Evolutionary conservation across 2,329 filamentous ascomycete genomes (phyloP).

Genomic region (Cytospora paraplurivora): DNA sequence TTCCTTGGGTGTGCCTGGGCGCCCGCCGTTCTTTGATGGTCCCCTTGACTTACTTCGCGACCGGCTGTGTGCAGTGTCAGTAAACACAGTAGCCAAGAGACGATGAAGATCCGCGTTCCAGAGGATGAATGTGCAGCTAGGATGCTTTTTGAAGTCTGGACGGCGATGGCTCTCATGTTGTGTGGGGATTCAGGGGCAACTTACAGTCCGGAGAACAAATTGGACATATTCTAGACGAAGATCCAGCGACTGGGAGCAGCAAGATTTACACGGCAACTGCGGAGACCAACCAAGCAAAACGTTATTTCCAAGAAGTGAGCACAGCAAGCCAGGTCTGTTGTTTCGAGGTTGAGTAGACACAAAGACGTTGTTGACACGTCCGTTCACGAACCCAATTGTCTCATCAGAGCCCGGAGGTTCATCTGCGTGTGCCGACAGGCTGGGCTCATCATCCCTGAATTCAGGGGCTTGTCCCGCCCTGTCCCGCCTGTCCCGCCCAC

Average conservation of each 20-base stretch:
- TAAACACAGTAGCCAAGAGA: background rate
- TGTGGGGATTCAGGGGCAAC: background rate
- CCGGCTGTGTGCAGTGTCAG: constrained; percentile 19
- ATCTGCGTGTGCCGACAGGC: background rate
- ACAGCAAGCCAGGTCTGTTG: background rate
- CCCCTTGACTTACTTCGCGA: constrained; percentile 24
- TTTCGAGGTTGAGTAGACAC: constrained; percentile 18
- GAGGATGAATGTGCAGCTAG: background rate
- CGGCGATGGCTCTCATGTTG: background rate
- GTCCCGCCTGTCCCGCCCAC: constrained; percentile 6
- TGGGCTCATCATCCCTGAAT: constrained; percentile 14
- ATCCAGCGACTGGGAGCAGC: background rate
- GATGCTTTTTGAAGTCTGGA: background rate
- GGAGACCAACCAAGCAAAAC: background rate
- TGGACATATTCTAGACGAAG: constrained; percentile 33
- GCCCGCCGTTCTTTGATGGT: constrained; percentile 13
- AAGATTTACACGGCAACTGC: background rate
- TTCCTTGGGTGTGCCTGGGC: constrained; percentile 21
- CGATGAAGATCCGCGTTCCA: background rate
- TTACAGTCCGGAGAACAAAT: constrained; percentile 37
- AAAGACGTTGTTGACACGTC: constrained; percentile 21
- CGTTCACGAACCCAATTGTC: constrained; percentile 10
- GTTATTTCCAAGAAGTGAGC: background rate
- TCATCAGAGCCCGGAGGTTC: background rate
- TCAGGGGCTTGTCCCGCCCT: constrained; percentile 20